Evolutionary conservation across 1,139 yeast species (phyloP).

Genomic region (Entelexis sorbosivorans): DNA sequence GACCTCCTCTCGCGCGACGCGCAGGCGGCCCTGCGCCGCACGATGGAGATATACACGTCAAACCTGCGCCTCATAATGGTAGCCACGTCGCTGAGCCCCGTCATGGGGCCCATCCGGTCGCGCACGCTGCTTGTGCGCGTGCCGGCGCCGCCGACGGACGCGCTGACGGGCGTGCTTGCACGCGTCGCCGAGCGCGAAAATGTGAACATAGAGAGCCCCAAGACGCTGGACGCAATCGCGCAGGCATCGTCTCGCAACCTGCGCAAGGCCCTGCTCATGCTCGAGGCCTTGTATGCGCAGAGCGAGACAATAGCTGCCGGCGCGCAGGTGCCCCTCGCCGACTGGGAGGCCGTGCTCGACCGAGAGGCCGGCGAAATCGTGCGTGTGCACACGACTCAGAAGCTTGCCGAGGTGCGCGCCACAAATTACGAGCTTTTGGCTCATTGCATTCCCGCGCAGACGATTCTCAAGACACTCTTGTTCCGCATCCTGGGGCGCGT

Average conservation of each 20-base stretch:
- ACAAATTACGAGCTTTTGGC: constrained; percentile 73
- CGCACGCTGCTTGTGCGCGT: constrained; percentile 79
- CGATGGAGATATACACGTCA: constrained; percentile 93
- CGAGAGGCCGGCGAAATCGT: constrained; percentile 52
- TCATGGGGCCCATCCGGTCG: constrained; percentile 87
- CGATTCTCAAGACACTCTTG: constrained; percentile 58
- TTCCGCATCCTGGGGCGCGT: constrained; percentile 44
- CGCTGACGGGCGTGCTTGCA: constrained; percentile 45
- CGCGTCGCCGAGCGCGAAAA: constrained; percentile 42
- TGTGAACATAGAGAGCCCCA: constrained; percentile 11
- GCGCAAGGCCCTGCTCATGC: constrained; percentile 62
- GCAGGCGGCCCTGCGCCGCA: constrained; percentile 91
- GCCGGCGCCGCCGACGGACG: constrained; percentile 62
- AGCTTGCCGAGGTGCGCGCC: constrained; percentile 57
- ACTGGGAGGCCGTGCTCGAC: constrained; percentile 75
- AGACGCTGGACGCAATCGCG: constrained; percentile 45
- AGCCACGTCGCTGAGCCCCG: constrained; percentile 81
- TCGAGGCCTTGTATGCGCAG: constrained; percentile 79
- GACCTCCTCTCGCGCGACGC: constrained; percentile 89
- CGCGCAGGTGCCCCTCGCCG: constrained; percentile 49
- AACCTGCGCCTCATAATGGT: constrained; percentile 75
- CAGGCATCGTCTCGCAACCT: constrained; percentile 54
- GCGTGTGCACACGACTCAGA: constrained; percentile 51
- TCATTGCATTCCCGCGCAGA: constrained; percentile 84
- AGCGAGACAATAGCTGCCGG: constrained; percentile 26